Percentiles rank a stretch among this genome's conserved stretches.
Conservation (phyloP, 192 early-diverging fungal species). For the Chytriomyces sp. region DNA sequence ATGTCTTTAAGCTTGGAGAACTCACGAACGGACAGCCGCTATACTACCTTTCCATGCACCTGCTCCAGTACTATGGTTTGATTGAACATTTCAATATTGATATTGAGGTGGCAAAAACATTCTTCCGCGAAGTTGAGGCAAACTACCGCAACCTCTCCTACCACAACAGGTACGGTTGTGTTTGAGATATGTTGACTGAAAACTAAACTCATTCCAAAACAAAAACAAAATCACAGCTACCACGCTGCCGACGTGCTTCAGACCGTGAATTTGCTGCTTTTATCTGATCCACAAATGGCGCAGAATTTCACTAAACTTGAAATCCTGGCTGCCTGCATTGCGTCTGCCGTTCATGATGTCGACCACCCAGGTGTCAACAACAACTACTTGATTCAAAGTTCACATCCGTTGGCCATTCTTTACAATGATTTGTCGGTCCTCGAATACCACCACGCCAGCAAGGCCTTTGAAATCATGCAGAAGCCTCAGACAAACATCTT, state of each 20-base stretch:
- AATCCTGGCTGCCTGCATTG: slow-evolving; percentile 54
- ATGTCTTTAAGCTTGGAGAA: slow-evolving; percentile 56
- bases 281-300: slow-evolving; percentile 51
- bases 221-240: slow-evolving; percentile 34
- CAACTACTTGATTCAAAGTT: slow-evolving; percentile 59
- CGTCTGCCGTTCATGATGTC: slow-evolving; percentile 62
- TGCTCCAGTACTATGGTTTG: slow-evolving; percentile 55
- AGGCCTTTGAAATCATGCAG: slow-evolving; percentile 58
- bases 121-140: slow-evolving; percentile 54
- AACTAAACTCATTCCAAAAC: neutral
- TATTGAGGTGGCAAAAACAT: slow-evolving; percentile 40
- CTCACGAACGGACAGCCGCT: slow-evolving; percentile 56
- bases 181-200: neutral
- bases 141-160: slow-evolving; percentile 56
- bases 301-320: slow-evolving; percentile 60
- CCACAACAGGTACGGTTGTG: slow-evolving; percentile 52
- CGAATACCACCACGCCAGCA: slow-evolving; percentile 61
- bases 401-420: slow-evolving; percentile 57
- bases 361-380: slow-evolving; percentile 69
- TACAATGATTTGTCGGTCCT: slow-evolving; percentile 67
- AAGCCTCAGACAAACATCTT: slow-evolving; percentile 56
- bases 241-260: slow-evolving; percentile 69
- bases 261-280: slow-evolving; percentile 56
- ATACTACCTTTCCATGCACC: slow-evolving; percentile 52
- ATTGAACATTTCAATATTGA: slow-evolving; percentile 53